Evolutionary conservation across 768 basidiomycete species (phyloP), one percentile per base, ranked within the genome.

Genomic region (Trametopsis cervina): DNA sequence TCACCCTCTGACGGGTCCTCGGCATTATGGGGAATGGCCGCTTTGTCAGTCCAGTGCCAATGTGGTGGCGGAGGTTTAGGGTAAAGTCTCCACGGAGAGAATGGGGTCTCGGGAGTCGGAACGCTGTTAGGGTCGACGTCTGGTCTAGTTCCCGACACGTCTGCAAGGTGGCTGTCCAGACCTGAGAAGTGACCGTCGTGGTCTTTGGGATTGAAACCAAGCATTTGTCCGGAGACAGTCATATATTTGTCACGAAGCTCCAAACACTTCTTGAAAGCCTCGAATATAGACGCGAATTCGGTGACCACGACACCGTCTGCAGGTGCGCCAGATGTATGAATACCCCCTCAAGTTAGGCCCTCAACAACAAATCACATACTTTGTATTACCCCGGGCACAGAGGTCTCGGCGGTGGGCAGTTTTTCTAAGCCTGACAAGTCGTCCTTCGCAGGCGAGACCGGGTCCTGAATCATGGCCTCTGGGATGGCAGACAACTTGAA

Each of bases 161-260:
- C 81, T 0, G 81, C 74, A 54, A 73, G 62, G 35, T 75, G 73
- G 52, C 82, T 72, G n/a, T 74, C 69, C 50, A 94, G 68, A 12
- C 87, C 84, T 3, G 69, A 67, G 60, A 94, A 93, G 11, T 70
- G 56, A 0, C 81, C 87, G 55, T 98, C 96, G 63, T 94, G 80
- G 64, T 98, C 91, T 52, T 79, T 76, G 0, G 96, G 96, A 64
- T 98, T 89, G 66, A 98, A 96, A 2, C 95, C 96, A 2, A 98
- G 78, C 46, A 91, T 76, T 63, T 99, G 96, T 3, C 83, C 76
- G 1, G 94, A 97, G 50, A 78, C 78, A 4, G 71, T 55, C 70
- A 96, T 93, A 70, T 97, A 99, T 67, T 97, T 98, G 70, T 98
- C 95, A 22, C 96, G 86, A 17, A 98, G 72, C 46, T 88, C 81